Evolutionary conservation across 1,284 basidiomycete genomes (phyloP).

Genomic region (Leccinum pachyderme): DNA sequence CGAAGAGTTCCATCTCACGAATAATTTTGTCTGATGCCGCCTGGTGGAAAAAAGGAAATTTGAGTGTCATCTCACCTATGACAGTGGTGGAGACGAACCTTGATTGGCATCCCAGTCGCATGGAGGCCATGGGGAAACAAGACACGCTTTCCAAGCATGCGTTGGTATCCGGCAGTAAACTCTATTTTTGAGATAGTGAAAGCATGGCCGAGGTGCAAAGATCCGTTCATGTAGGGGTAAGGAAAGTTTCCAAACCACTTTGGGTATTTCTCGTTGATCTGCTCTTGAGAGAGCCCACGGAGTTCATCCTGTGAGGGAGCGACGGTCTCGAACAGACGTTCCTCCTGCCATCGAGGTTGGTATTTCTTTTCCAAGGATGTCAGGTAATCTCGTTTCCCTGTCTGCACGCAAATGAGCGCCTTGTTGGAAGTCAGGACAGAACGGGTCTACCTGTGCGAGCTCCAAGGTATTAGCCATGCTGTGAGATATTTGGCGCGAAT

Average conservation of each 20-base stretch:
- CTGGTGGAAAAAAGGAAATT: conserved; percentile 38
- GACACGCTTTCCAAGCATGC: conserved; percentile 93
- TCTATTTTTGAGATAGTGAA: conserved; percentile 99
- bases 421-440: not conserved
- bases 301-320: conserved; percentile 73
- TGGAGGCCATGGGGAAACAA: conserved; percentile 97
- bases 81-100: conserved; percentile 53
- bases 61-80: not conserved
- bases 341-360: conserved; percentile 76
- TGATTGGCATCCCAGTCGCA: conserved; percentile 98
- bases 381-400: conserved; percentile 89
- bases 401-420: conserved; percentile 47
- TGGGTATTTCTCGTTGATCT: conserved; percentile 74
- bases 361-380: conserved; percentile 82
- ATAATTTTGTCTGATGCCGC: conserved; percentile 96
- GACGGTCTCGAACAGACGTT: conserved; percentile 79
- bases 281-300: conserved; percentile 57
- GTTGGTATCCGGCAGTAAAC: conserved; percentile 93
- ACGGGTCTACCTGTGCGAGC: conserved; percentile 46
- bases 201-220: conserved; percentile 94
- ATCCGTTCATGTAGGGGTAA: conserved; percentile 98
- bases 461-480: conserved; percentile 55
- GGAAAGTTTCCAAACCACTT: conserved; percentile 99
- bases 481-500: conserved; percentile 13
- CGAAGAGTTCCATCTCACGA: conserved; percentile 96